These are phyloP conservation scores for Angomonas desouzai DNA, from an alignment of 208 protist species.

Conservation along the genomic window DNA sequence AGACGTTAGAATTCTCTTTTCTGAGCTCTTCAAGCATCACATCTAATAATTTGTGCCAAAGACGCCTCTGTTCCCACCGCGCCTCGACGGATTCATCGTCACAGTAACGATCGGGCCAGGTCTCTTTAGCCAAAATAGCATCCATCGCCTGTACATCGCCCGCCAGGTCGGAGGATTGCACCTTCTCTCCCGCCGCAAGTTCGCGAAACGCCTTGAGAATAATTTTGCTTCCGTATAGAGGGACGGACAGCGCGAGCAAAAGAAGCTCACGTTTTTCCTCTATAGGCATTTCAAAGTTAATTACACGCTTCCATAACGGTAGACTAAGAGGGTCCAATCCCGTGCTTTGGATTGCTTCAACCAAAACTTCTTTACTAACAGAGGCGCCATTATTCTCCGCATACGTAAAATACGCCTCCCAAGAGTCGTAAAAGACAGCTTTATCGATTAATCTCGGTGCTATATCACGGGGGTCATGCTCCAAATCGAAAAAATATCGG, in stretches of 20 bases:
- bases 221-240: slow-evolving; percentile 38
- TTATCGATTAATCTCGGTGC: slow-evolving; percentile 55
- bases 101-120: slow-evolving; percentile 73
- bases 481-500: slow-evolving; percentile 38
- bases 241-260: slow-evolving; percentile 62
- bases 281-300: slow-evolving; percentile 22
- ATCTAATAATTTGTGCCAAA: slow-evolving; percentile 47
- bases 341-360: slow-evolving; percentile 63
- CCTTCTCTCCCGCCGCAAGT: slow-evolving; percentile 38
- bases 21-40: slow-evolving; percentile 33
- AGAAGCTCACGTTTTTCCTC: slow-evolving; percentile 56
- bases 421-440: slow-evolving; percentile 74
- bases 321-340: slow-evolving; percentile 74
- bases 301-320: slow-evolving; percentile 60
- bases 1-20: slow-evolving; percentile 9
- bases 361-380: slow-evolving; percentile 49
- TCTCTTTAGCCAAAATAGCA: slow-evolving; percentile 21
- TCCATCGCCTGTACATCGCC: slow-evolving; percentile 19
- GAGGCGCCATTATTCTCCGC: slow-evolving; percentile 35
- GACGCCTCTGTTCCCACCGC: slow-evolving; percentile 24
- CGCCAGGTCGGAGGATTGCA: slow-evolving; percentile 2
- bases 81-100: slow-evolving; percentile 24
- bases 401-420: slow-evolving; percentile 74
- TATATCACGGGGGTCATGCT: slow-evolving; percentile 39
- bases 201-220: slow-evolving; percentile 26